Conservation (phyloP, 129 eudicot genomes). For the Oenanthe sinensis region DNA sequence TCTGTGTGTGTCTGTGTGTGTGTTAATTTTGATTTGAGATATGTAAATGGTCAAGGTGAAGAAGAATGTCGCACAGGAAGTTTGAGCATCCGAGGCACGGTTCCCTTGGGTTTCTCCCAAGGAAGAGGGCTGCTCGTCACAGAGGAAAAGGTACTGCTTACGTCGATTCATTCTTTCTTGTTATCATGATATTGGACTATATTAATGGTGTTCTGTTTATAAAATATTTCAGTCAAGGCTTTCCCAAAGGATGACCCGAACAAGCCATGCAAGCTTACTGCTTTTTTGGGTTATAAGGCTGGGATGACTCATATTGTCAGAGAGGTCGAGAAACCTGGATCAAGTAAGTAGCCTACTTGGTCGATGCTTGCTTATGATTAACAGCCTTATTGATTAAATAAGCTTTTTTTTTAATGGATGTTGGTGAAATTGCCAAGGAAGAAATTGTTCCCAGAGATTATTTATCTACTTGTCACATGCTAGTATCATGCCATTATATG, state of each 20-base stretch:
- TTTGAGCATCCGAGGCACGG: conserved; percentile 36
- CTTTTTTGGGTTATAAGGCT: conserved; percentile 36
- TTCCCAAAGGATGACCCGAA: conserved; percentile 21
- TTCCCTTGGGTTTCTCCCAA: conserved; percentile 36
- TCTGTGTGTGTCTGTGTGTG: too few species aligned
- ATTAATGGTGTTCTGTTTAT: background rate
- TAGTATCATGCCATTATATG: background rate
- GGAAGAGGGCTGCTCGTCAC: conserved; percentile 31
- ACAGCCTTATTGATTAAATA: background rate
- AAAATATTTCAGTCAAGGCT: conserved; percentile 15
- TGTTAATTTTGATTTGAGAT: background rate
- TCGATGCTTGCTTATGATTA: background rate
- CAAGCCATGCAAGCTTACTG: conserved; percentile 21
- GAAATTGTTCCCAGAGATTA: background rate
- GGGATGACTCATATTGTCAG: conserved; percentile 36
- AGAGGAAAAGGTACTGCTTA: conserved; percentile 20
- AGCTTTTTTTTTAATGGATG: background rate
- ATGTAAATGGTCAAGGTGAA: conserved; percentile 9
- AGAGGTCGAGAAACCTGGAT: conserved; percentile 34
- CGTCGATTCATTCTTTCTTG: too few species aligned
- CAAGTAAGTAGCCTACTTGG: conserved; percentile 14
- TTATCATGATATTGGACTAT: background rate
- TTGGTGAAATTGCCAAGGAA: background rate
- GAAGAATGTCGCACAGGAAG: conserved; percentile 33
- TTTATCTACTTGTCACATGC: background rate